Conservation (phyloP, 441 rosid genomes). For the Eutrema salsugineum region DNA sequence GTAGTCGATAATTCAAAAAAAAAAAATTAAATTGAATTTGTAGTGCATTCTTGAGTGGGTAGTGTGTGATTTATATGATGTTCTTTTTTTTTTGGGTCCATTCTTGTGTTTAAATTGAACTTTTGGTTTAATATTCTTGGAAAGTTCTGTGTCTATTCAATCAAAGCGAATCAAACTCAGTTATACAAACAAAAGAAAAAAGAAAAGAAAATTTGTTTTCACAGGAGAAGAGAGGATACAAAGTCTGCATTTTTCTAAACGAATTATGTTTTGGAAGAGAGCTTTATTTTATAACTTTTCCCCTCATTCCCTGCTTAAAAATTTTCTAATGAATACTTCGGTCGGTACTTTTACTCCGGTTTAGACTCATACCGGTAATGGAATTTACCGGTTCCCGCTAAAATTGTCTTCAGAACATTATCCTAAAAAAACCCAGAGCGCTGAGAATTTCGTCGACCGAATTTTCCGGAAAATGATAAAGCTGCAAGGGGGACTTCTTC, state of each 20-base stretch:
- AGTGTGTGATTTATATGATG: not conserved
- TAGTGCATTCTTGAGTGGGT: not conserved
- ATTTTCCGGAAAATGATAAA: conserved; percentile 31
- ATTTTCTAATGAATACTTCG: not conserved
- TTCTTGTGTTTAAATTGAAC: no score
- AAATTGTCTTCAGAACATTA: conserved; percentile 11
- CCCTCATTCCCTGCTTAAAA: no score
- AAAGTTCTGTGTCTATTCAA: not conserved
- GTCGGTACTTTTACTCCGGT: not conserved
- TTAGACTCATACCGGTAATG: not conserved
- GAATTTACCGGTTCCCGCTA: conserved; percentile 9
- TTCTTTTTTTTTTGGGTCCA: not conserved
- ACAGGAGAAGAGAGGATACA: no score
- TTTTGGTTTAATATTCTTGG: not conserved
- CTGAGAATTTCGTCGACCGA: not conserved
- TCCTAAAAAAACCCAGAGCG: not conserved
- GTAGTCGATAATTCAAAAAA: not conserved
- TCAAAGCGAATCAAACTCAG: not conserved
- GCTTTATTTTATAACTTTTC: no score
- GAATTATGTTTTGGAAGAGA: no score
- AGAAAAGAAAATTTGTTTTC: no score
- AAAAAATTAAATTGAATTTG: not conserved
- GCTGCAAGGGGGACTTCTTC: conserved; percentile 57
- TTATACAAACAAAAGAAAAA: not conserved
- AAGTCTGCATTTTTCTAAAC: no score